Evolutionary conservation across 2,329 filamentous ascomycete genomes (phyloP), one percentile per base, ranked within the genome.

Genomic region (Clonostachys rhizophaga): DNA sequence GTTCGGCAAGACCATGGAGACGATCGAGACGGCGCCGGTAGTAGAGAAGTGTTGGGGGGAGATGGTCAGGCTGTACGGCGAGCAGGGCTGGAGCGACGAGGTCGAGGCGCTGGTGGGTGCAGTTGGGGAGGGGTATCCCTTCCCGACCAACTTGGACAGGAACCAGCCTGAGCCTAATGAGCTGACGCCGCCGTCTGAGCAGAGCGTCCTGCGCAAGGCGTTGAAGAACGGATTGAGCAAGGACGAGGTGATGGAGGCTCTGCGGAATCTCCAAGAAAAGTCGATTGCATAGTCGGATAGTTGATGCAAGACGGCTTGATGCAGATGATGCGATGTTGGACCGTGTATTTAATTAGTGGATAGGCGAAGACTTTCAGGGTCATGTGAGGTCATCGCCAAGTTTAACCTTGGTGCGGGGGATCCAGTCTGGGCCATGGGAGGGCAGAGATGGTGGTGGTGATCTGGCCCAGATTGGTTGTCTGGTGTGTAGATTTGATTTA

Each of bases 1-100:
- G 0, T 80, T 85, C 55, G 81, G 81, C 0, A 83, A 82, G 56
- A 68, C 81, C 0, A 86, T 86, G 81, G 82, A 86, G 63, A 71
- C 57, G 1, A 68, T 85, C 10, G 77, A 85, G 53, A 66, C 70
- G 0, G 45, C 76, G 12, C 70, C 74, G 5, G 53, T 80, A 20
- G 58, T 80, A 4, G 68, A 72, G 41, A 58, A 45, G 18, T 71
- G 64, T 3, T 81, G 74, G 72, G 63, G 70, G 6, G 46, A 56
- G 3, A 34, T 79, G 39, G 33, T 47, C 13, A 33, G 37, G 11
- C 58, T 62, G 48, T 66, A 66, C 49, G 53, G 58, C 30, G 45
- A 48, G 6, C 54, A 70, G 18, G 69, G 71, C 0, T 30, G 70
- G 47, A 73, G 63, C 47, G 60, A 62, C 0, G 64, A 69, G 49